Conservation (phyloP, 805 yeast species). For the Teunomyces gatunensis region DNA sequence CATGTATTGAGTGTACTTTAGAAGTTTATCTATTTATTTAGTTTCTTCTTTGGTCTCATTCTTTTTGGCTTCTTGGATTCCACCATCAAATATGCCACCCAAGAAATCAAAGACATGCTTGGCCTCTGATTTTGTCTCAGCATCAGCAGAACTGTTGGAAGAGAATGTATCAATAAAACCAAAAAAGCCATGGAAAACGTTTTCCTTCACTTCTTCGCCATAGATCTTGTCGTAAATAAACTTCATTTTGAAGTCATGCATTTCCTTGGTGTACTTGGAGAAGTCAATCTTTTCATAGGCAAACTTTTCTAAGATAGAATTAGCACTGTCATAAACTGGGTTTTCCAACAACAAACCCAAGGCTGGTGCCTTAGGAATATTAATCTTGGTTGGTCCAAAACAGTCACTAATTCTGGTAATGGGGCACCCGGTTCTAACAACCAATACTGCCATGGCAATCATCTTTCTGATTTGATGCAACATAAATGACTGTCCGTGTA, state of each 20-base stretch:
- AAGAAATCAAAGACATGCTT: slow-evolving; percentile 61
- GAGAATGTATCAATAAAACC: slow-evolving; percentile 83
- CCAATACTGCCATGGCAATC: slow-evolving; percentile 91
- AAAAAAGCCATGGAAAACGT: slow-evolving; percentile 86
- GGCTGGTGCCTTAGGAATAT: slow-evolving; percentile 97
- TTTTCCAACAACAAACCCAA: slow-evolving; percentile 85
- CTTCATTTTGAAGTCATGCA: slow-evolving; percentile 83
- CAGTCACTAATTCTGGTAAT: slow-evolving; percentile 71
- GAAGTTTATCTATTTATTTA: neutral
- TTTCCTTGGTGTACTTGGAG: slow-evolving; percentile 59
- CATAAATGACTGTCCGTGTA: slow-evolving; percentile 98
- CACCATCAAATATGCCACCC: slow-evolving; percentile 42
- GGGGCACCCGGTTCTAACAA: slow-evolving; percentile 86
- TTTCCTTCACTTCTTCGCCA: slow-evolving; percentile 83
- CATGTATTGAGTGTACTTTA: neutral
- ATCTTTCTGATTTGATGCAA: slow-evolving; percentile 96
- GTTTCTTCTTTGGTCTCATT: slow-evolving; percentile 5
- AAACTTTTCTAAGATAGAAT: slow-evolving; percentile 62
- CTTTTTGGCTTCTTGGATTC: slow-evolving; percentile 6
- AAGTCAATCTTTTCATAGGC: slow-evolving; percentile 80
- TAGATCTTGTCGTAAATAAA: slow-evolving; percentile 91
- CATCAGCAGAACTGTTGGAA: slow-evolving; percentile 20
- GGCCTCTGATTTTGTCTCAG: slow-evolving; percentile 37
- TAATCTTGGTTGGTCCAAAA: slow-evolving; percentile 69
- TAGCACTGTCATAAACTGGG: slow-evolving; percentile 88